Evolutionary conservation across 2,329 filamentous ascomycete species (phyloP).

Genomic region (Penicillium sp.): DNA sequence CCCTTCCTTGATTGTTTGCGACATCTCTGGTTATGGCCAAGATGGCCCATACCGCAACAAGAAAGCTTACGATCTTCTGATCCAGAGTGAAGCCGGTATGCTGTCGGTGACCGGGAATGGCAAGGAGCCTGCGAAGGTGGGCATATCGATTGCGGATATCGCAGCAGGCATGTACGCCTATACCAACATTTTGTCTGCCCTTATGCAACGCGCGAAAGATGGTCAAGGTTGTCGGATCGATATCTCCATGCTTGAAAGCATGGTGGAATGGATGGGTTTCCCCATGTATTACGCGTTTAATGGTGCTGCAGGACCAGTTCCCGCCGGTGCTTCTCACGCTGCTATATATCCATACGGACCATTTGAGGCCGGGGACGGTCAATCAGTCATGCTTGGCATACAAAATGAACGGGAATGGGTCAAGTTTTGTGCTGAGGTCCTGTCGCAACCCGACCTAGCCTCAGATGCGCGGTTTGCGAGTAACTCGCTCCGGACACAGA

Average conservation of each 20-base stretch:
- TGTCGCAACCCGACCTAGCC: slow-evolving; percentile 48
- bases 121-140: slow-evolving; percentile 54
- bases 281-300: slow-evolving; percentile 60
- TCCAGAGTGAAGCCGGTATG: slow-evolving; percentile 60
- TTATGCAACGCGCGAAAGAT: slow-evolving; percentile 55
- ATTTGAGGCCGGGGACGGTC: slow-evolving; percentile 54
- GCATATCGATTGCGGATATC: slow-evolving; percentile 61
- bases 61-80: slow-evolving; percentile 61
- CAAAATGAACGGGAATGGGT: slow-evolving; percentile 63
- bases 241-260: slow-evolving; percentile 62
- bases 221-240: slow-evolving; percentile 57
- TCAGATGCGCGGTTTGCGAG: slow-evolving; percentile 53
- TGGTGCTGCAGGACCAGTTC: slow-evolving; percentile 47
- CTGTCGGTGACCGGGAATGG: slow-evolving; percentile 56
- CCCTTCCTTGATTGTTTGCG: slow-evolving; percentile 56
- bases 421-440: slow-evolving; percentile 53
- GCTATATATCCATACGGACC: slow-evolving; percentile 63
- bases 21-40: slow-evolving; percentile 59
- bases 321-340: slow-evolving; percentile 58
- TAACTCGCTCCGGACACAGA: slow-evolving; percentile 53
- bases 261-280: slow-evolving; percentile 65
- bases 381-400: slow-evolving; percentile 60
- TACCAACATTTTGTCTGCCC: slow-evolving; percentile 55
- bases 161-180: slow-evolving; percentile 59
- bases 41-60: slow-evolving; percentile 58